Evolutionary conservation across 768 basidiomycete genomes (phyloP), one percentile per base, ranked within the genome.

Genomic region (Mycena belliarum): DNA sequence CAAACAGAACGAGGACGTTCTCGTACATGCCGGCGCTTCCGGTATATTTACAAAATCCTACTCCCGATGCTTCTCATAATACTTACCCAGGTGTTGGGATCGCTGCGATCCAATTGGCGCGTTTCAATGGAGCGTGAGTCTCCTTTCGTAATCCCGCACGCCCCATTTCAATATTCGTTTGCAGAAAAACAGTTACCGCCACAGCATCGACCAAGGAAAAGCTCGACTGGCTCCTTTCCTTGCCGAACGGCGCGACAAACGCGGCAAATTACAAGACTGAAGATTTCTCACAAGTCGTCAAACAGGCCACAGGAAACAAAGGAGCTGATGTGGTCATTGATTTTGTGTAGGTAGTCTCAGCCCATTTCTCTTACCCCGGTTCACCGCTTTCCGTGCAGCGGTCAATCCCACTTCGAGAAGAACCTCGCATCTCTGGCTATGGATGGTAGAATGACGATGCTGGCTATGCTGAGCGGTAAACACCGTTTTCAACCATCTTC

Each of bases 11-110:
- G 87, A 93, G 45, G 74, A 89, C 66, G 91, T 93, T 11, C 80
- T 98, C 16, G 79, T 98, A 14, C 96, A 98, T 68, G 93, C 94
- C 20, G 95, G 88, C 8, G 93, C 93, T 4, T 93, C 91, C 14
- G 93, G 60, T 61, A 61, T 15, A 29, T 49, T 40, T 26, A 23
- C 45, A 32, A n/a, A n/a, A 41, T 35, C 32, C 29, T 5, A 24
- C 25, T 32, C 24, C 41, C 14, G 2, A 11, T 12, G 32, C n/a
- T 38, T 43, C 35, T 28, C 37, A 41, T n/a, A 12, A 3, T 28
- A 25, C 23, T 20, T 28, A n/a, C n/a, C n/a, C 37, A 61, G 61
- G 95, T 26, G 93, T 97, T 5, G 94, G 94, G 1, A 70, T 95
- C 16, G 88, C 94, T 3, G 91, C 92, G 15, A 91, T 89, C 47